Conservation (phyloP, 176 grass and related monocot species). For the Carex kokanica region DNA sequence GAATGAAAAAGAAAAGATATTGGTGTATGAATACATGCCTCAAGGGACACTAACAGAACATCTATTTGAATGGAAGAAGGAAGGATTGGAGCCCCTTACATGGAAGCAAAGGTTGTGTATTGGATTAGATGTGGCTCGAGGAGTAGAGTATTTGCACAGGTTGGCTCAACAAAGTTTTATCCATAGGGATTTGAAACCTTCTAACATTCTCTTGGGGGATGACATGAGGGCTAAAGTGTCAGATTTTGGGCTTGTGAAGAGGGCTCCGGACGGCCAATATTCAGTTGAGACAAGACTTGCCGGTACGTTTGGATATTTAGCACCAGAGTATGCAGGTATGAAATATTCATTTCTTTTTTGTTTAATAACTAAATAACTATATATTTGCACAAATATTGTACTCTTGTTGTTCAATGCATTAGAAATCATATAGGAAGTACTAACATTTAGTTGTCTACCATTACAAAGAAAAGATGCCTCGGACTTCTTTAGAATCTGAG, state of each 20-base stretch:
- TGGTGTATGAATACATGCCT: conserved; percentile 29
- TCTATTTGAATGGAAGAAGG: conserved; percentile 26
- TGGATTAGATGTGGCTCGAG: conserved; percentile 23
- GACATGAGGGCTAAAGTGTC: conserved; percentile 30
- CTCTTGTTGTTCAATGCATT: not conserved
- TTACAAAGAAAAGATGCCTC: not conserved
- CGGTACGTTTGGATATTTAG: conserved; percentile 26
- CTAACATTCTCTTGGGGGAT: conserved; percentile 27
- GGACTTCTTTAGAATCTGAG: not conserved
- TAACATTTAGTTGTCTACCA: not conserved
- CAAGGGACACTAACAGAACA: conserved; percentile 23
- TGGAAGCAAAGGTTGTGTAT: conserved; percentile 21
- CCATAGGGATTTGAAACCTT: conserved; percentile 29
- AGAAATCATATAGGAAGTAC: not conserved
- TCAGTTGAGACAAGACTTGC: conserved; percentile 25
- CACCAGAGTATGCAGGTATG: conserved; percentile 26
- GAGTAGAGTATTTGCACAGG: conserved; percentile 28
- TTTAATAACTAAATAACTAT: not conserved
- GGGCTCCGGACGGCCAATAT: not conserved
- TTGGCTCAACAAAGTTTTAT: conserved; percentile 30
- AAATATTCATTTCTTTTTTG: not conserved
- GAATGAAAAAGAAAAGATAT: conserved; percentile 26
- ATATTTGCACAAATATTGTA: not conserved
- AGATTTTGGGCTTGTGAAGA: conserved; percentile 27
- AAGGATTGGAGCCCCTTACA: conserved; percentile 10